Evolutionary conservation across 2,329 filamentous ascomycete genomes (phyloP).

Genomic region (Pezicula neosporulosa): DNA sequence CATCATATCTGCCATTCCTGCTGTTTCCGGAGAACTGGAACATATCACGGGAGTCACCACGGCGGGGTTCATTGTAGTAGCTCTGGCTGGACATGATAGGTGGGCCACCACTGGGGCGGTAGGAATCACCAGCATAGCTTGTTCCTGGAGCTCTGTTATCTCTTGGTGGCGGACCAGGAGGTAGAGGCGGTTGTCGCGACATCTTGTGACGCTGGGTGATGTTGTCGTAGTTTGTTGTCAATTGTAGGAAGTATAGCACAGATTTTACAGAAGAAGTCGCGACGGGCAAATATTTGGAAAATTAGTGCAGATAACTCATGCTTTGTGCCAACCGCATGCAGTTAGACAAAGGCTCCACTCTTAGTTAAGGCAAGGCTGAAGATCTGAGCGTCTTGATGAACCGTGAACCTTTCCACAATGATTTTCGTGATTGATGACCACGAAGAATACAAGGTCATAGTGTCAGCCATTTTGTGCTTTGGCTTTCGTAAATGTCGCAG

Average conservation of each 20-base stretch:
- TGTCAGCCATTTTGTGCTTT: too few relatives aligned
- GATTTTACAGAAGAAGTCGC: too few relatives aligned
- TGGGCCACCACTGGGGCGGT: conserved; percentile 11
- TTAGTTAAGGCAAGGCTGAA: too few relatives aligned
- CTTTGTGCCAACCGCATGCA: too few relatives aligned
- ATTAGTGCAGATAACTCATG: too few relatives aligned
- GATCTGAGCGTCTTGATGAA: too few relatives aligned
- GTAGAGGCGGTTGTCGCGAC: conserved; percentile 25
- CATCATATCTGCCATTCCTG: conserved; percentile 4
- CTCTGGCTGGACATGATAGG: neutral
- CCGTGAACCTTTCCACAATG: too few relatives aligned
- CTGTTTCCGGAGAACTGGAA: conserved; percentile 19
- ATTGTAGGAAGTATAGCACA: neutral
- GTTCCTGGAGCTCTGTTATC: conserved; percentile 1
- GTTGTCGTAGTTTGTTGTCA: neutral
- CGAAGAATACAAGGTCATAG: too few relatives aligned
- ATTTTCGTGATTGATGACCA: too few relatives aligned
- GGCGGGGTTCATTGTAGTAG: conserved; percentile 6
- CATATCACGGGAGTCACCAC: conserved; percentile 6
- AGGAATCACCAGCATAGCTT: conserved; percentile 12
- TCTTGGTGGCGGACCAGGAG: conserved; percentile 21
- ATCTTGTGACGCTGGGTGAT: conserved; percentile 12
- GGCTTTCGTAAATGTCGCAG: too few relatives aligned
- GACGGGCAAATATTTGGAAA: too few relatives aligned
- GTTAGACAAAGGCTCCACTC: too few relatives aligned